Conservation (phyloP, 306 rosid species). For the Rosa persica region DNA sequence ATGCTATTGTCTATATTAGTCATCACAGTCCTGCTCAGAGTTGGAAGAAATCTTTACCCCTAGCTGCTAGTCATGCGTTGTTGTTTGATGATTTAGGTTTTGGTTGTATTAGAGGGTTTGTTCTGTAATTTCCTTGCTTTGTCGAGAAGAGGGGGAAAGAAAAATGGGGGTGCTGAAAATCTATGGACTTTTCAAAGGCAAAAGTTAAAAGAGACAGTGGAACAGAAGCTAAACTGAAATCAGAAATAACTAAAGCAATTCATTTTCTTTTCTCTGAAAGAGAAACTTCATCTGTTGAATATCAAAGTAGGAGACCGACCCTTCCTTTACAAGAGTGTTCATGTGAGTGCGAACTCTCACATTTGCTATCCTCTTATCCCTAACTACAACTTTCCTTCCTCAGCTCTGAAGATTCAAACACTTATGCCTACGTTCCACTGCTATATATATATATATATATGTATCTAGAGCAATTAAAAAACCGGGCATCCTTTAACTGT, state of each 20-base stretch:
- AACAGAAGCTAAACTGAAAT: background rate
- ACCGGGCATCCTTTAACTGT: slow-evolving; percentile 75
- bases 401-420: background rate
- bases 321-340: background rate
- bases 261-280: background rate
- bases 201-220: background rate
- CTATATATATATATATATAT: no score
- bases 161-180: background rate
- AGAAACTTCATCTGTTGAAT: background rate
- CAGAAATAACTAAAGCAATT: background rate
- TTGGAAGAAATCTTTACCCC: no score
- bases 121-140: no score
- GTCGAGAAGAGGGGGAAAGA: no score
- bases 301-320: background rate
- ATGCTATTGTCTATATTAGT: no score
- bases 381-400: background rate
- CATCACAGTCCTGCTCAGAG: no score
- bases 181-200: background rate
- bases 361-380: slow-evolving; percentile 2
- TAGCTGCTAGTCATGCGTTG: no score
- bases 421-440: background rate
- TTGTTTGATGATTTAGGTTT: no score
- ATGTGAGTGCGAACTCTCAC: background rate
- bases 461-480: slow-evolving; percentile 27
- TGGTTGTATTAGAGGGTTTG: no score